phyloP scores from a whole-genome alignment of 768 basidiomycete species.

The Boletus tomentosulus region DNA sequence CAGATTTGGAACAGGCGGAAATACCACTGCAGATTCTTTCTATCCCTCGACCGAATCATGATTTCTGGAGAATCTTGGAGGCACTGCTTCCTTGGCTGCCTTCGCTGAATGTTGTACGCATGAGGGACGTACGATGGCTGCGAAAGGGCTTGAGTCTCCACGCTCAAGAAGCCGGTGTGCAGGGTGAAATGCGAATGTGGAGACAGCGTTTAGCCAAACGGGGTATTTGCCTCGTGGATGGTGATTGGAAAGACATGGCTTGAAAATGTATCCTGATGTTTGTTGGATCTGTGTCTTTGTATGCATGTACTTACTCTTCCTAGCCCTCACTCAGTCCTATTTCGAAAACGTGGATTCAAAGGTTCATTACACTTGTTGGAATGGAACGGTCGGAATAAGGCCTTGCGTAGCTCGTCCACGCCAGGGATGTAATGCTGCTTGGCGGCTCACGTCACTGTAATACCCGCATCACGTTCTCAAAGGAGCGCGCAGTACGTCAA shows the following conservation, averaged over 20 bases:
- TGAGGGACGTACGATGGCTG: constrained; percentile 71
- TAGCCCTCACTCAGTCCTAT: constrained; percentile 6
- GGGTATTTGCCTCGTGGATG: constrained; percentile 62
- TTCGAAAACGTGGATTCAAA: background rate
- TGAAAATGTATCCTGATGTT: constrained; percentile 7
- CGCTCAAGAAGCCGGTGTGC: constrained; percentile 71
- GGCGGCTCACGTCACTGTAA: background rate
- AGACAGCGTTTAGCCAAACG: constrained; percentile 53
- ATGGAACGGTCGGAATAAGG: too few relatives aligned
- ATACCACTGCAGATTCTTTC: constrained; percentile 58
- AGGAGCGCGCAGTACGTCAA: background rate
- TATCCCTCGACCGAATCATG: constrained; percentile 65
- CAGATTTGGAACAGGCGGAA: constrained; percentile 27
- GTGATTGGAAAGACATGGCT: constrained; percentile 58
- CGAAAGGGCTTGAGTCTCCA: constrained; percentile 57
- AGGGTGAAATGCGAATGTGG: constrained; percentile 81
- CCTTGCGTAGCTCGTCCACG: too few relatives aligned
- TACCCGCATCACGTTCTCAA: background rate
- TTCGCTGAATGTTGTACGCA: constrained; percentile 50
- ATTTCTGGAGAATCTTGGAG: constrained; percentile 57
- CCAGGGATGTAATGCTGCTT: too few relatives aligned
- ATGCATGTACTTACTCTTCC: background rate
- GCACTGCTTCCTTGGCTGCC: constrained; percentile 54
- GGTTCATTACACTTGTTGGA: too few relatives aligned
- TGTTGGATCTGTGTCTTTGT: constrained; percentile 9